These are phyloP conservation scores for Fusarium coffeatum DNA, from an alignment of 2,329 filamentous ascomycete genomes.

Conservation along the genomic window DNA sequence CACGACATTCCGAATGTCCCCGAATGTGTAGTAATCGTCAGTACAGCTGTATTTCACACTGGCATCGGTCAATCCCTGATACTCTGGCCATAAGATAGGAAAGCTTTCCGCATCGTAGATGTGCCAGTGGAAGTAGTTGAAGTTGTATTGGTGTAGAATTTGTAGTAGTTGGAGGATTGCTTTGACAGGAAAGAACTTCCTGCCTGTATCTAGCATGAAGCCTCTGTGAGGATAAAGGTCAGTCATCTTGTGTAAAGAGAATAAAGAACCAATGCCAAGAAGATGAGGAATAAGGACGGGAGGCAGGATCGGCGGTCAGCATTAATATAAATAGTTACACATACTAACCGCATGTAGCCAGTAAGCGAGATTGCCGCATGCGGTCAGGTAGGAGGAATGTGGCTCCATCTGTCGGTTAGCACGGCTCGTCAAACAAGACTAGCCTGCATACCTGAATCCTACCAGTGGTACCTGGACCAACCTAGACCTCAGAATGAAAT, in stretches of 20 bases:
- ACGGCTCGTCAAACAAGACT: background rate
- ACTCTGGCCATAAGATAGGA: background rate
- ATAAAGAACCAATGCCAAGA: background rate
- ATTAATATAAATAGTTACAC: background rate
- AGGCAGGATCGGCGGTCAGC: background rate
- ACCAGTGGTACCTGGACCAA: background rate
- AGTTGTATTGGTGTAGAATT: background rate
- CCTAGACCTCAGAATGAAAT: background rate
- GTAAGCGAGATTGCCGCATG: background rate
- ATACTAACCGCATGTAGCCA: background rate
- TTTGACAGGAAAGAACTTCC: background rate
- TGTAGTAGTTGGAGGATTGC: background rate
- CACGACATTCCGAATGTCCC: background rate
- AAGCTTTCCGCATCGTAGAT: background rate
- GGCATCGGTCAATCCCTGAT: background rate
- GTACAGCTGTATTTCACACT: background rate
- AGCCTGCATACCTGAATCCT: background rate
- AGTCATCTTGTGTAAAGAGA: background rate
- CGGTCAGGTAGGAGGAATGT: background rate
- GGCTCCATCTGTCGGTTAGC: background rate
- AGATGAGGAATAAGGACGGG: background rate
- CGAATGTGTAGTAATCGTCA: background rate
- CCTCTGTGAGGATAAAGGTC: background rate
- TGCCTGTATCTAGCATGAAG: background rate
- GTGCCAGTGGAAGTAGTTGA: background rate